These are phyloP conservation scores for Anaeramoeba flamelloides DNA, from an alignment of 78 protist species.

Conservation along the genomic window DNA sequence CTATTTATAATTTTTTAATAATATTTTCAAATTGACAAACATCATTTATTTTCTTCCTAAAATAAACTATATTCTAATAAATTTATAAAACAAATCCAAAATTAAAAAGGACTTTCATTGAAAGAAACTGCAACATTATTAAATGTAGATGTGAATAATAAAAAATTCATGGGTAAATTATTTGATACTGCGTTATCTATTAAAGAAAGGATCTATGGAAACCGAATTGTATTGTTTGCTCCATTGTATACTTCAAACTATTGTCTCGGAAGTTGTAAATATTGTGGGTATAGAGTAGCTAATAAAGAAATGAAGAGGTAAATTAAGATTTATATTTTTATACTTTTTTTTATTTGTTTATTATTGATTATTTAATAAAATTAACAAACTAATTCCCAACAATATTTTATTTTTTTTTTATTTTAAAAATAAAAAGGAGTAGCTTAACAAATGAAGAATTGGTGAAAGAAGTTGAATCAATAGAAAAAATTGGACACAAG, in stretches of 20 bases:
- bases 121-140: slow-evolving; percentile 8
- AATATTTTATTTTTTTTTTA: too few species aligned
- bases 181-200: slow-evolving; percentile 1
- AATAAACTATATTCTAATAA: too few species aligned
- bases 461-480: background rate
- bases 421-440: too few species aligned
- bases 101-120: background rate
- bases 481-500: slow-evolving; percentile 1
- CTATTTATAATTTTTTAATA: too few species aligned
- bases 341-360: too few species aligned
- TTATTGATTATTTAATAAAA: too few species aligned
- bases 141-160: background rate
- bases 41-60: too few species aligned
- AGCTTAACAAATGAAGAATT: background rate
- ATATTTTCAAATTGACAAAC: too few species aligned
- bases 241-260: slow-evolving; percentile 13
- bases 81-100: too few species aligned
- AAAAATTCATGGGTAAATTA: background rate
- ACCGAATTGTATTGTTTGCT: slow-evolving; percentile 19
- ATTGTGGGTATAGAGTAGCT: background rate
- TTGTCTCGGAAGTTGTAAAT: slow-evolving; percentile 3
- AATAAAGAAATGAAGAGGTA: background rate
- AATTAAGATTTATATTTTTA: too few species aligned
- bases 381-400: too few species aligned
- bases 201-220: slow-evolving; percentile 14